These are phyloP conservation scores for Salix koriyanagi DNA, from an alignment of 345 rosid species.

Conservation along the genomic window DNA sequence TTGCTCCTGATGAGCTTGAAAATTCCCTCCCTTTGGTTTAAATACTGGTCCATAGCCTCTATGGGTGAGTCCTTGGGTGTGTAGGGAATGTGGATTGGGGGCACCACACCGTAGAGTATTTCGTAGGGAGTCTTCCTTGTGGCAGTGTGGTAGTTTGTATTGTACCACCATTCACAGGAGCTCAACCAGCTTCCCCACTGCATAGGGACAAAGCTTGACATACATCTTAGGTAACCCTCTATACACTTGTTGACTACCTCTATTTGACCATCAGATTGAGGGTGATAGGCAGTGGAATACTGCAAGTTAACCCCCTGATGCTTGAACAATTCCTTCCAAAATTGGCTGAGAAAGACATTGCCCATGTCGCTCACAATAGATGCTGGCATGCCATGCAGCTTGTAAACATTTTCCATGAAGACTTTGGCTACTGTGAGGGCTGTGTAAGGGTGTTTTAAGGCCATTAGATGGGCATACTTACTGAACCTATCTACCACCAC, in stretches of 20 bases:
- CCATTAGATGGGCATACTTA: background rate
- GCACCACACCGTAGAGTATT: background rate
- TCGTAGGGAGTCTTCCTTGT: background rate
- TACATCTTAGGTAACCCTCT: background rate
- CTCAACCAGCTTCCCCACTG: background rate
- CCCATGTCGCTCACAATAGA: no score
- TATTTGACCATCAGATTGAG: background rate
- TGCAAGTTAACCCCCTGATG: background rate
- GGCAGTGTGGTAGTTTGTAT: background rate
- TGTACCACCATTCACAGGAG: background rate
- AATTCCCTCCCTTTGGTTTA: no score
- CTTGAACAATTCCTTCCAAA: background rate
- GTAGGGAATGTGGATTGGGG: no score
- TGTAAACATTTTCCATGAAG: no score
- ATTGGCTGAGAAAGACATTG: accelerated
- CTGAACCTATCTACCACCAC: background rate
- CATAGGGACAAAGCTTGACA: accelerated
- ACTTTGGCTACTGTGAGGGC: background rate
- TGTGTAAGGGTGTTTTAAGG: background rate
- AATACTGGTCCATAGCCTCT: no score
- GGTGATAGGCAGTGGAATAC: background rate
- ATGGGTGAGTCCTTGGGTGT: no score
- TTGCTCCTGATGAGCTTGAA: no score
- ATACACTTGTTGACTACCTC: background rate
- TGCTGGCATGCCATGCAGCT: no score